phyloP scores from a whole-genome alignment of 225 moss, liverwort and hornwort genomes.

The Physcomitrellopsis africana region DNA sequence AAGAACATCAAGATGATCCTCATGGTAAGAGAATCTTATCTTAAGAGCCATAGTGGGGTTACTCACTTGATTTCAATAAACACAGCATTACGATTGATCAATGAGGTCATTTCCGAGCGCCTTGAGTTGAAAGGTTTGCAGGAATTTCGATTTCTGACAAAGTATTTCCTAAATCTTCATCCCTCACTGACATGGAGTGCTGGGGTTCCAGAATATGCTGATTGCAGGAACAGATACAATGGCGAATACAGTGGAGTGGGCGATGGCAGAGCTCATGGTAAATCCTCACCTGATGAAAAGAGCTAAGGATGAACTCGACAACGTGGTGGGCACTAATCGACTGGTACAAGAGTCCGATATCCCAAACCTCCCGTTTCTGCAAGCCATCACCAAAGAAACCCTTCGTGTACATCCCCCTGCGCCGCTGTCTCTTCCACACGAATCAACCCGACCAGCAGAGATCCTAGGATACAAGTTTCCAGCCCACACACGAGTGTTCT shows the following conservation, averaged over 20 bases:
- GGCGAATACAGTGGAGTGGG: slow-evolving; percentile 32
- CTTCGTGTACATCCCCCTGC: slow-evolving; percentile 54
- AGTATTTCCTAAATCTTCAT: not conserved
- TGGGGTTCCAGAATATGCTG: slow-evolving; percentile 36
- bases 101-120: not conserved
- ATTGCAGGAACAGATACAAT: slow-evolving; percentile 46
- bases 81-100: not conserved
- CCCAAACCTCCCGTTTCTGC: slow-evolving; percentile 32
- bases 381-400: slow-evolving; percentile 48
- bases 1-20: slow-evolving; percentile 2
- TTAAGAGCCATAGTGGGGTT: not conserved
- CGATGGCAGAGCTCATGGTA: slow-evolving; percentile 34
- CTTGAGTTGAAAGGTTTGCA: not conserved
- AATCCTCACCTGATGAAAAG: slow-evolving; percentile 33
- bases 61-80: not conserved
- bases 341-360: slow-evolving; percentile 49
- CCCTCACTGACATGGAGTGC: not conserved
- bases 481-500: slow-evolving; percentile 49
- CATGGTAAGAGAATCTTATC: not conserved
- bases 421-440: slow-evolving; percentile 29
- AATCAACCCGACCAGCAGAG: slow-evolving; percentile 24
- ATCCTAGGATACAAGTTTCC: slow-evolving; percentile 41
- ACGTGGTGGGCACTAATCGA: slow-evolving; percentile 43
- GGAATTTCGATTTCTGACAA: not conserved
- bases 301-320: slow-evolving; percentile 50